Base-by-base conservation (phyloP, 768 basidiomycete genomes). In the Tylopilus vinaceipallidus region DNA sequence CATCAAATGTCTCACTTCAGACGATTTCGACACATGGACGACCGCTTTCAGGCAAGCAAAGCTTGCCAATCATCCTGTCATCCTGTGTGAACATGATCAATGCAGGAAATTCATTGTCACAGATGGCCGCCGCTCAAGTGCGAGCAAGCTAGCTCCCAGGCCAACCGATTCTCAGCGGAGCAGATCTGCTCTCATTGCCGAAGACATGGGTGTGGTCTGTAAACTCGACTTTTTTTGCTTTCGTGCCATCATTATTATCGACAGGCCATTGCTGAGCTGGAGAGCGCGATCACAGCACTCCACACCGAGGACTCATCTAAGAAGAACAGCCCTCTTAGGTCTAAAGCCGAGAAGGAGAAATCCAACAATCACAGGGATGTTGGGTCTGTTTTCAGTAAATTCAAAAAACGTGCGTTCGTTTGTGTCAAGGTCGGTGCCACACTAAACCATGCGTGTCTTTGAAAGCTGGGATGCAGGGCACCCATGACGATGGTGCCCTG, bases 21-120 rank as follows among this genome's bases (percentile, higher is more conserved):
- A 82, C 9, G 90, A 92, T 60, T 91, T 89, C 55, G 70, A 82
- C 42, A 70, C 62, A 41, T 92, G 90, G 90, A 86, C 88, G 79
- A 54, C 72, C 22, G 83, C 84, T 23, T 80, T 91, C 61, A 83
- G 89, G 88, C 86, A 57, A 67, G 67, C 29, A 46, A 44, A 14
- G 6, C 23, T 11, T 41, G 24, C 47, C 27, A 27, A 30, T 49
- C 47, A 26, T 42, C 48, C 45, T 36, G 34, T 29, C 41, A 47
- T 57, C 51, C n/a, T 34, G 47, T 50, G 52, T 50, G 61, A 57
- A 67, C 42, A 19, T 37, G 35, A 41, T 52, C 40, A 35, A 42
- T 41, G 43, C 61, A 91, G 88, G 67, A 82, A 77, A 61, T 87
- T 88, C 54, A 73, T 76, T n/a, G 59, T 71, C 30, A 76, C 64